phyloP scores from a whole-genome alignment of 2,329 filamentous ascomycete genomes.

The Phialocephala subalpina region DNA sequence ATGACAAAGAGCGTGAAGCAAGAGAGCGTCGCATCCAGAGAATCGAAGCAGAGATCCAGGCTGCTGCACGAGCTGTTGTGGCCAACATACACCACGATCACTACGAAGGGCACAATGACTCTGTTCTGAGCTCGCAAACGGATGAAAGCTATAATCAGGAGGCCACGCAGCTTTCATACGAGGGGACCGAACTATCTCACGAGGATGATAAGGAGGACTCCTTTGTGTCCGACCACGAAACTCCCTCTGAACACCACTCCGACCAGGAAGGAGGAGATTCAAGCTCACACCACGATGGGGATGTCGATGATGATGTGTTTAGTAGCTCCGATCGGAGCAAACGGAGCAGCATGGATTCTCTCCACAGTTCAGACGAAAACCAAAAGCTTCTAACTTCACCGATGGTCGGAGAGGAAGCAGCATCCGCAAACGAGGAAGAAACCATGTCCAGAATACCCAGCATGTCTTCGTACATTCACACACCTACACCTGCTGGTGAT shows the following conservation, averaged over 20 bases:
- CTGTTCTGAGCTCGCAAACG: constrained; percentile 44
- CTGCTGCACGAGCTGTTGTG: constrained; percentile 59
- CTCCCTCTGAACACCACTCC: constrained; percentile 28
- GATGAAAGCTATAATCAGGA: constrained; percentile 41
- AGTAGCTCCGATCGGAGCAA: constrained; percentile 35
- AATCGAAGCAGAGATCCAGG: constrained; percentile 62
- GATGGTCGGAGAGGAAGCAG: constrained; percentile 40
- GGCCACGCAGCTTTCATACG: constrained; percentile 41
- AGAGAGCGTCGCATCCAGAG: constrained; percentile 38
- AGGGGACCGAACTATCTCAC: constrained; percentile 34
- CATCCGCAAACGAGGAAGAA: constrained; percentile 45
- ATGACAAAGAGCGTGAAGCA: constrained; percentile 33
- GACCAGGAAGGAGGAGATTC: constrained; percentile 39
- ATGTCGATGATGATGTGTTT: constrained; percentile 46
- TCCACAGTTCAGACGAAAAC: constrained; percentile 38
- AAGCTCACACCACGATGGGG: constrained; percentile 44
- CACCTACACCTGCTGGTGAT: constrained; percentile 38
- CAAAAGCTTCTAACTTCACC: constrained; percentile 40
- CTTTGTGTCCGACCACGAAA: constrained; percentile 26
- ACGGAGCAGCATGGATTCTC: constrained; percentile 39
- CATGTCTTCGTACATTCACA: constrained; percentile 40
- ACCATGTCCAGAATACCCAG: constrained; percentile 54
- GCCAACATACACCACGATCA: constrained; percentile 53
- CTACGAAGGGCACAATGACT: constrained; percentile 41
- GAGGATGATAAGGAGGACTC: constrained; percentile 35